Percentiles rank a stretch among this genome's conserved stretches.
Conservation (phyloP, 192 early-diverging fungal species). For the Geosiphon pyriformis region DNA sequence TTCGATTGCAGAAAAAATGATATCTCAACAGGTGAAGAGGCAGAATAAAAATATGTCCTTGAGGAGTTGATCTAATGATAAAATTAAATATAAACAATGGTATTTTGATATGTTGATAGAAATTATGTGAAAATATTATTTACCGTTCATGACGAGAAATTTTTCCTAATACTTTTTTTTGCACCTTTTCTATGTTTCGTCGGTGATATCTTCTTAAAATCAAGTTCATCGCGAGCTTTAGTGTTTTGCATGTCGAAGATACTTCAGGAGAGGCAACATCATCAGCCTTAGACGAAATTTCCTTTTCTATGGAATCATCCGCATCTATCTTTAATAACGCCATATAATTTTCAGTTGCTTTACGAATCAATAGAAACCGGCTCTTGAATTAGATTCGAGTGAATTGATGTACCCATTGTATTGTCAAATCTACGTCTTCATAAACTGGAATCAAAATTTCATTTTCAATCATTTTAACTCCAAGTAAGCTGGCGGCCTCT, state of each 20-base stretch:
- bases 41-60: slow-evolving; percentile 9
- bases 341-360: neutral
- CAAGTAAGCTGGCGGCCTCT: slow-evolving; percentile 4
- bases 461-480: slow-evolving; percentile 19
- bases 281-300: slow-evolving; percentile 6
- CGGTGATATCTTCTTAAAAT: slow-evolving; percentile 14
- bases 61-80: neutral
- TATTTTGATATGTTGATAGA: neutral
- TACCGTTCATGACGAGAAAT: neutral
- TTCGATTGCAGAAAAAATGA: slow-evolving; percentile 22
- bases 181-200: neutral
- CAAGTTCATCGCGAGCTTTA: slow-evolving; percentile 23
- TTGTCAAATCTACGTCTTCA: slow-evolving; percentile 19
- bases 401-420: slow-evolving; percentile 6
- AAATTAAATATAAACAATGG: neutral
- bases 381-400: neutral
- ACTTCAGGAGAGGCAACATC: neutral
- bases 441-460: slow-evolving; percentile 19
- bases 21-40: slow-evolving; percentile 22
- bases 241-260: slow-evolving; percentile 12
- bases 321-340: neutral
- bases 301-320: neutral
- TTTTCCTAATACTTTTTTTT: slow-evolving; percentile 12
- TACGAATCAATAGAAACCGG: neutral
- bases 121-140: neutral